Evolutionary conservation across 768 basidiomycete genomes (phyloP), one percentile per base, ranked within the genome.

Genomic region (Myochromella boudieri): DNA sequence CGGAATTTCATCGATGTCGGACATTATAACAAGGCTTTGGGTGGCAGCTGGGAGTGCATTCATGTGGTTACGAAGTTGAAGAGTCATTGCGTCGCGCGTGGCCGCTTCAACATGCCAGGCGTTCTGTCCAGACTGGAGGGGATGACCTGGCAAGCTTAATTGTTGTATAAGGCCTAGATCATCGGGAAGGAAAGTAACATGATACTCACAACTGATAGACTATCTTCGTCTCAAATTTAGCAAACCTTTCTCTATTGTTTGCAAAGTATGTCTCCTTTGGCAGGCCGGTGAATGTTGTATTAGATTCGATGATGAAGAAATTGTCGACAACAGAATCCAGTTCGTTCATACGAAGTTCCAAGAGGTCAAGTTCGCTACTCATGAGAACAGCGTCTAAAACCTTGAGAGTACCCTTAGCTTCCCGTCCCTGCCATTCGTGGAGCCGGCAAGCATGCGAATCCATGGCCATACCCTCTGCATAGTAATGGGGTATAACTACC

Each of bases 1-100:
- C 3, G 81, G 81, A 33, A 85, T 72, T 61, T 85, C 84, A 56
- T 84, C 82, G 10, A 82, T 61, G 58, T 84, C 82, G 6, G 78
- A 76, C 75, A 84, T 81, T 44, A 84, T 60, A 29, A 83, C 75
- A 31, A 83, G 65, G n/a, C 66, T 60, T 33, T 67, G 55, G 17
- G 66, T 67, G 11, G 60, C 42, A 5, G 60, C 38, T 26, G 67
- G 49, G 21, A 67, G 64, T 17, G 53, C 52, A 37, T 52, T 44
- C n/a, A 76, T 66, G 34, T 76, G 65, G 11, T 53, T 47, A 18
- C 62, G 66, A 6, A 83, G 66, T 37, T 82, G 61, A 9, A 49
- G 48, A 18, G 78, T 74, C 79, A 82, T 80, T 11, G 70, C 65
- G 18, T 61, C 54, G n/a, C 81, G 68, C 31, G 77, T 72, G 26